phyloP scores from a whole-genome alignment of 2,329 filamentous ascomycete genomes.

The Atkinsonella texensis region DNA sequence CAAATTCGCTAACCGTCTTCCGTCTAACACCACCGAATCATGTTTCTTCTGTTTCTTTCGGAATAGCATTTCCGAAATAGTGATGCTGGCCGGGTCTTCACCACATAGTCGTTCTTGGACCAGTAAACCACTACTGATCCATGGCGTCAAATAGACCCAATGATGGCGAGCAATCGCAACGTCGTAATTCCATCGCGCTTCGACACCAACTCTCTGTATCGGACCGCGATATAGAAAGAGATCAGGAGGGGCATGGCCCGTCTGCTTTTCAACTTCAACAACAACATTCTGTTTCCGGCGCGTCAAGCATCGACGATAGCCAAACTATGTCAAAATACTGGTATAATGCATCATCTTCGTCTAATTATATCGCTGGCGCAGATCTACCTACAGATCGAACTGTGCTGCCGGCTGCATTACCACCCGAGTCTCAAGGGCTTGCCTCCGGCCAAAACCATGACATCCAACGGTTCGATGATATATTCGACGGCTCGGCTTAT shows the following conservation, averaged over 20 bases:
- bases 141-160: slow-evolving; percentile 19
- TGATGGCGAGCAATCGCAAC: slow-evolving; percentile 15
- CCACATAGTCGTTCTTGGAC: not conserved
- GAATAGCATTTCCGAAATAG: slow-evolving; percentile 1
- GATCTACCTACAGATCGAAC: slow-evolving; percentile 41
- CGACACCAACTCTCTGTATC: slow-evolving; percentile 39
- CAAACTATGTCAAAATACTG: slow-evolving; percentile 40
- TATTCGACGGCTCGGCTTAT: slow-evolving; percentile 19
- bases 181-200: slow-evolving; percentile 52
- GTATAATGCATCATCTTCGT: slow-evolving; percentile 33
- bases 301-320: slow-evolving; percentile 14
- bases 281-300: slow-evolving; percentile 4
- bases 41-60: not conserved
- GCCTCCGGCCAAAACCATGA: slow-evolving; percentile 12
- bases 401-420: slow-evolving; percentile 42
- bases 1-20: not conserved
- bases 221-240: not conserved
- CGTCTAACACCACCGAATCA: not conserved
- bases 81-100: slow-evolving; percentile 1
- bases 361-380: slow-evolving; percentile 23
- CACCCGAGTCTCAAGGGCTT: slow-evolving; percentile 34
- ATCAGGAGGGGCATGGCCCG: not conserved
- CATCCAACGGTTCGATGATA: slow-evolving; percentile 18
- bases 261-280: not conserved
- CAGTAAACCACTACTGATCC: not conserved